Conservation (phyloP, 371 early-diverging fungal genomes). For the Chytridium lagenaria region DNA sequence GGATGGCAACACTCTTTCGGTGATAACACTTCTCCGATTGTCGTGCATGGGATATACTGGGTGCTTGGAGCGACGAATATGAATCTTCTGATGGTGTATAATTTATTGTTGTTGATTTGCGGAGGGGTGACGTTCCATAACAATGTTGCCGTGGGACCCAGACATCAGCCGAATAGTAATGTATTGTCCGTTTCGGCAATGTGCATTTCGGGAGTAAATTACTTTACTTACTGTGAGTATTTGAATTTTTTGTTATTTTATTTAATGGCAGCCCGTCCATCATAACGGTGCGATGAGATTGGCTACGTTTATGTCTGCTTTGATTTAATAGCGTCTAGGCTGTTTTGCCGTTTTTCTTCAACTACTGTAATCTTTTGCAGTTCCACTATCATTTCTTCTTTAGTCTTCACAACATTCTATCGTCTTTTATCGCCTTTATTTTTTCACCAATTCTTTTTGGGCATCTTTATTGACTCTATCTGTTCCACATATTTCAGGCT, state of each 20-base stretch:
- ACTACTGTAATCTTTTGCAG: too few species aligned
- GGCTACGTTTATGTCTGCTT: too few species aligned
- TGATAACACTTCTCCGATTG: constrained; percentile 28
- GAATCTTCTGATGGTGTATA: constrained; percentile 31
- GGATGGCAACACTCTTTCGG: constrained; percentile 29
- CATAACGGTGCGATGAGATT: too few species aligned
- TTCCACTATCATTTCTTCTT: too few species aligned
- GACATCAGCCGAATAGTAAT: neutral
- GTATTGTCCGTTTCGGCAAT: constrained; percentile 9
- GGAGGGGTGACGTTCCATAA: constrained; percentile 18
- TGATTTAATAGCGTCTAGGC: too few species aligned
- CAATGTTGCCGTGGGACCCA: neutral
- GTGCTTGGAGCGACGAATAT: constrained; percentile 26
- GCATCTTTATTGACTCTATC: neutral
- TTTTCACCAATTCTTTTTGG: neutral
- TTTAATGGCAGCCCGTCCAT: neutral
- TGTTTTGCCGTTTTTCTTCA: too few species aligned
- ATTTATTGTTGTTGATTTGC: constrained; percentile 16
- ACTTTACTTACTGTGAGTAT: constrained; percentile 34
- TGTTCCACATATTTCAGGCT: neutral
- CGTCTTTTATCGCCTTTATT: too few species aligned
- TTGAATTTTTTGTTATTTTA: neutral
- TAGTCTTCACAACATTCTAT: too few species aligned
- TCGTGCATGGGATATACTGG: constrained; percentile 33
- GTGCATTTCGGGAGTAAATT: constrained; percentile 28